Evolutionary conservation across 805 yeast genomes (phyloP).

Genomic region (Saturnispora halmiae): DNA sequence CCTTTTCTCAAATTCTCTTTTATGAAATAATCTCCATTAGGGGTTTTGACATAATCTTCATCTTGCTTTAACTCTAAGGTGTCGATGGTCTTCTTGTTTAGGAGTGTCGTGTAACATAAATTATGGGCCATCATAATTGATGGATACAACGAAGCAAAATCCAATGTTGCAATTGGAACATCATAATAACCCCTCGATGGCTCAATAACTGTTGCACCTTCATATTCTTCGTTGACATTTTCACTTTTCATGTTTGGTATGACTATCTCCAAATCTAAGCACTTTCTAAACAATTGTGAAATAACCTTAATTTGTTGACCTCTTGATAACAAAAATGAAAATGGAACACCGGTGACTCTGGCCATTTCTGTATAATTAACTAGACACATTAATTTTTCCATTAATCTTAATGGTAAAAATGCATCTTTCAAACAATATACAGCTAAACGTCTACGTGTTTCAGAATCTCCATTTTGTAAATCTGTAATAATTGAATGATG

Average conservation of each 20-base stretch:
- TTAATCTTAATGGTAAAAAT: slow-evolving; percentile 73
- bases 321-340: slow-evolving; percentile 75
- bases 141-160: slow-evolving; percentile 95
- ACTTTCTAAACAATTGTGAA: slow-evolving; percentile 90
- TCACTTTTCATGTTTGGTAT: slow-evolving; percentile 83
- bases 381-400: slow-evolving; percentile 91
- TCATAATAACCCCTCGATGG: slow-evolving; percentile 94
- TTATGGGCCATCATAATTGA: slow-evolving; percentile 99
- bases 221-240: slow-evolving; percentile 85
- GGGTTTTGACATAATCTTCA: slow-evolving; percentile 77
- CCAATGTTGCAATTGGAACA: slow-evolving; percentile 94
- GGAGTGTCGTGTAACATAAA: slow-evolving; percentile 84
- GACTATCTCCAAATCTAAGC: slow-evolving; percentile 75
- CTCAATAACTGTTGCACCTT: slow-evolving; percentile 98
- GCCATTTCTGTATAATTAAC: slow-evolving; percentile 99
- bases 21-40: slow-evolving; percentile 88
- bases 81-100: slow-evolving; percentile 60
- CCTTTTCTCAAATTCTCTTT: slow-evolving; percentile 66
- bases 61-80: slow-evolving; percentile 54
- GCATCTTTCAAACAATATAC: slow-evolving; percentile 97
- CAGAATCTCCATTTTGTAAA: slow-evolving; percentile 83
- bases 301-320: slow-evolving; percentile 98
- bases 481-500: slow-evolving; percentile 95
- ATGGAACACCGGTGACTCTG: slow-evolving; percentile 97
- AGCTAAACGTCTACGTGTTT: slow-evolving; percentile 89